Conservation (phyloP, 306 rosid species). For the Quercus aquifolioides region DNA sequence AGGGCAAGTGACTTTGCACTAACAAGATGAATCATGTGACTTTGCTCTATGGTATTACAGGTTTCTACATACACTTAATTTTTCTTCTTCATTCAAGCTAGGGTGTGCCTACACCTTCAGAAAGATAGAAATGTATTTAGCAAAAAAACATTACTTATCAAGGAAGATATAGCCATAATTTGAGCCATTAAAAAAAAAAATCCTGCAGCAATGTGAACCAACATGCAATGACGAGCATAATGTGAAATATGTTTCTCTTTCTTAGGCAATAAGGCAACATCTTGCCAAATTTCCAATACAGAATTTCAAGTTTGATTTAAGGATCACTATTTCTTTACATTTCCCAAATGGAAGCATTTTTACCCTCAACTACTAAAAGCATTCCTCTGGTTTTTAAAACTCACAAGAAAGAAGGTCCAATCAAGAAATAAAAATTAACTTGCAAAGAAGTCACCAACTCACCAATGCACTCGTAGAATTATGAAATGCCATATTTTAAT, state of each 20-base stretch:
- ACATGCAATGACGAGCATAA: background rate
- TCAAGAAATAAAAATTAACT: background rate
- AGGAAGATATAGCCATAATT: background rate
- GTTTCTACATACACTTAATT: no score
- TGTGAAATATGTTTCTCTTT: background rate
- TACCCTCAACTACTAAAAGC: background rate
- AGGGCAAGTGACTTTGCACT: no score
- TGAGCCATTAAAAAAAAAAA: background rate
- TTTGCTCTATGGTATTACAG: no score
- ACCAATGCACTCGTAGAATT: background rate
- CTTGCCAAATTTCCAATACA: background rate
- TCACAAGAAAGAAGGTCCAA: background rate
- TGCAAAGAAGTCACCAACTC: background rate
- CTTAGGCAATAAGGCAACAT: background rate
- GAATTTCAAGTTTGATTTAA: background rate
- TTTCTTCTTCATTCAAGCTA: no score
- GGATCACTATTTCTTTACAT: background rate
- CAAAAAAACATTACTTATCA: no score
- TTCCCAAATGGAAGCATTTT: background rate
- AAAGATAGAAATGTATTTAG: background rate
- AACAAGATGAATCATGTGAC: no score
- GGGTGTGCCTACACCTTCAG: slow-evolving; percentile 58
- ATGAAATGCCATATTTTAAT: background rate
- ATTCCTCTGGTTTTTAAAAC: background rate
- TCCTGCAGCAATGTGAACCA: background rate